phyloP scores from a whole-genome alignment of 768 basidiomycete genomes.

The Lactarius vividus region DNA sequence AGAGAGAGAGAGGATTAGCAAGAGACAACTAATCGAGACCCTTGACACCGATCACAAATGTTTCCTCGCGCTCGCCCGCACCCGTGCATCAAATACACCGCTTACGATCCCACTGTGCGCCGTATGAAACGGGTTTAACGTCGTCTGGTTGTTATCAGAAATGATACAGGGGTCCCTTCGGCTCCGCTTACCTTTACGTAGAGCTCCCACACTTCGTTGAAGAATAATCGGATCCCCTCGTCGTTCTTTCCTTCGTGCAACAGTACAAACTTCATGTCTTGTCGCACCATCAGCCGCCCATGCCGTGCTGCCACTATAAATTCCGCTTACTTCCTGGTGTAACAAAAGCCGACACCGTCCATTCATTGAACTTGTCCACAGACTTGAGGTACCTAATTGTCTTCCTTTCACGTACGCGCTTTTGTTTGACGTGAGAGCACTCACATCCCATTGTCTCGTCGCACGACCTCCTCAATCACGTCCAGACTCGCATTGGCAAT shows the following conservation, averaged over 20 bases:
- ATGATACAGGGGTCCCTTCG: slow-evolving; percentile 8
- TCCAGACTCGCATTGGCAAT: slow-evolving; percentile 97
- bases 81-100: slow-evolving; percentile 74
- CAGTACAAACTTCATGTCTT: slow-evolving; percentile 94
- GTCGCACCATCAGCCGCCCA: slow-evolving; percentile 23
- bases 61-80: slow-evolving; percentile 84
- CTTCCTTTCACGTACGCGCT: background rate
- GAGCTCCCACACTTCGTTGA: slow-evolving; percentile 94
- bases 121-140: slow-evolving; percentile 95
- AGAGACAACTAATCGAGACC: background rate
- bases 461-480: slow-evolving; percentile 89
- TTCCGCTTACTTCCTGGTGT: slow-evolving; percentile 83
- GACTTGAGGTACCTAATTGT: slow-evolving; percentile 83
- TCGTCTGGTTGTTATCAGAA: slow-evolving; percentile 50
- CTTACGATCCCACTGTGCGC: slow-evolving; percentile 83
- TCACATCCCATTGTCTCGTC: slow-evolving; percentile 76
- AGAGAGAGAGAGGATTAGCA: background rate
- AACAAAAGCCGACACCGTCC: slow-evolving; percentile 95
- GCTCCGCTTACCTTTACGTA: slow-evolving; percentile 80
- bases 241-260: slow-evolving; percentile 96
- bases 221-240: slow-evolving; percentile 91
- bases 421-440: slow-evolving; percentile 32
- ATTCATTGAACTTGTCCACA: slow-evolving; percentile 98
- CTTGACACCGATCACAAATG: slow-evolving; percentile 47
- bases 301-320: slow-evolving; percentile 5